Base-by-base conservation (phyloP, 768 basidiomycete genomes). In the Baorangia bicolor region DNA sequence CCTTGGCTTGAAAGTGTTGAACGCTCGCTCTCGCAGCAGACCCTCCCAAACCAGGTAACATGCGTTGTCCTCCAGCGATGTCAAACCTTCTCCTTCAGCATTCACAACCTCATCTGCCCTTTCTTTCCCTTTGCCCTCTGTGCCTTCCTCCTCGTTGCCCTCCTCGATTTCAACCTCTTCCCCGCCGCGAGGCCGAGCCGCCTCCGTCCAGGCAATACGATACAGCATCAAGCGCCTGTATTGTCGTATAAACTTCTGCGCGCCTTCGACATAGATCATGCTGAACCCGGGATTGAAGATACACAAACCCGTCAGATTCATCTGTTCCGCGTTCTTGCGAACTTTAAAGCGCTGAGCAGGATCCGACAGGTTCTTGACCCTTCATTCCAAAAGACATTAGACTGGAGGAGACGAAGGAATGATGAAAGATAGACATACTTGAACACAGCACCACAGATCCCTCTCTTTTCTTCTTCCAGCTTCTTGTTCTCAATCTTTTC, bases 21-120 rank as follows among this genome's bases (percentile, higher is more conserved):
- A 98, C 49, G 81, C 78, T 41, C 92, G 78, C 64, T 98, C 94
- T 55, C 91, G 81, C 55, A 97, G 70, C 46, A 84, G 81, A 11
- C 97, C 97, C 68, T 95, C 92, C 96, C 97, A 99, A 8, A 98
- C 84, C 49, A 97, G 72, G 67, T 84, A 87, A 71, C 97, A 98
- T 56, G 81, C 81, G 71, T 99, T 99, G 61, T 92, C 82, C 55
- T 88, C 91, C 66, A 98, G 68, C n/a, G 84, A 87, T 2, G 63
- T 60, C 3, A 39, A 42, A 3, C 27, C 61, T 12, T 47, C 61
- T 2, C 62, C 72, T 4, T 43, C 60, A 55, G 12, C 46, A 16
- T 37, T 58, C 50, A 16, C 39, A 31, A 51, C 59, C 8, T 67
- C 75, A 35, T 68, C 75, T 4, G 67, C 78, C 45, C 72, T 44